Evolutionary conservation across 257 asterid genomes (phyloP).

Genomic region (Petrea volubilis): DNA sequence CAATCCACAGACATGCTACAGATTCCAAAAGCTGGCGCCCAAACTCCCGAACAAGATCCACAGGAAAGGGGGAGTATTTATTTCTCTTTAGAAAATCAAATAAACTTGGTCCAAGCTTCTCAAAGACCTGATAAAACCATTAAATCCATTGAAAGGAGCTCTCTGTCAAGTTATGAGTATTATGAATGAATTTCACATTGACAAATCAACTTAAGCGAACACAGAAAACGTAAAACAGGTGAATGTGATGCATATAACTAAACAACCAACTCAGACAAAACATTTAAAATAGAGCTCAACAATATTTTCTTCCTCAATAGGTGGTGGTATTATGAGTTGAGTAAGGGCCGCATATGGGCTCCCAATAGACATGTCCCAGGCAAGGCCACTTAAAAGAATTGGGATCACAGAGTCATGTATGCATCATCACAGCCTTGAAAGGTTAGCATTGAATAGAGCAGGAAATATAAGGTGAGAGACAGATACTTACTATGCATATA

Average conservation of each 20-base stretch:
- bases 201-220: constrained; percentile 28
- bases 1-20: constrained; percentile 67
- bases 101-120: constrained; percentile 79
- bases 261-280: constrained; percentile 8
- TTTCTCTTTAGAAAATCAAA: constrained; percentile 66
- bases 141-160: constrained; percentile 51
- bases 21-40: constrained; percentile 75
- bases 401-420: background rate
- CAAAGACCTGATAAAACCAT: constrained; percentile 66
- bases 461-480: background rate
- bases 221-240: constrained; percentile 12
- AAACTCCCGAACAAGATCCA: constrained; percentile 68
- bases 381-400: constrained; percentile 9
- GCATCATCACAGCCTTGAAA: background rate
- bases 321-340: constrained; percentile 9
- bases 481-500: constrained; percentile 75
- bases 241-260: constrained; percentile 16
- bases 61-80: constrained; percentile 52
- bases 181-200: constrained; percentile 24
- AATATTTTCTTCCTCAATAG: constrained; percentile 3
- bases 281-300: constrained; percentile 13
- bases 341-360: constrained; percentile 1
- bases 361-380: constrained; percentile 18
- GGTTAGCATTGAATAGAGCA: constrained; percentile 10
- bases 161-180: constrained; percentile 45